phyloP scores from a whole-genome alignment of 805 yeast genomes.

The Cyberlindnera suaveolens region DNA sequence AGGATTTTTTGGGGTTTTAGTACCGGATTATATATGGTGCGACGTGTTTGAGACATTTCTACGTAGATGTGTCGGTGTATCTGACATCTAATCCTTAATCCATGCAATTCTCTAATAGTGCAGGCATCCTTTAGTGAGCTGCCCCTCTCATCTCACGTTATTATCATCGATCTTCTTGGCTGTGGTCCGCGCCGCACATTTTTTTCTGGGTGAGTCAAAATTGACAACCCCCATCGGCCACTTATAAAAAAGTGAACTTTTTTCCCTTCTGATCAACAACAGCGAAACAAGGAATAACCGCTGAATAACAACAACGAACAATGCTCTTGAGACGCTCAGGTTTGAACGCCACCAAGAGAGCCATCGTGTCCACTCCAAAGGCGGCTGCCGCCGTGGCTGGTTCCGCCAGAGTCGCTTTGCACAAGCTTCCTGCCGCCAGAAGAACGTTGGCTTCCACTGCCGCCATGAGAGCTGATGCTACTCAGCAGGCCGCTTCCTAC shows the following conservation, averaged over 20 bases:
- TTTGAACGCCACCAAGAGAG: constrained; percentile 21
- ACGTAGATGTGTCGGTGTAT: background rate
- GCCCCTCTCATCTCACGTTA: too few species aligned
- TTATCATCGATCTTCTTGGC: background rate
- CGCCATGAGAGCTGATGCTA: constrained; percentile 13
- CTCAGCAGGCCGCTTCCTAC: constrained; percentile 30
- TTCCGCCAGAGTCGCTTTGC: constrained; percentile 3
- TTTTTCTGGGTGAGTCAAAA: constrained; percentile 1
- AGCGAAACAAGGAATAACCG: too few species aligned
- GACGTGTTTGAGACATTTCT: background rate
- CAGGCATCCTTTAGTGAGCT: too few species aligned
- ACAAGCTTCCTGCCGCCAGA: constrained; percentile 7
- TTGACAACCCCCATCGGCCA: background rate
- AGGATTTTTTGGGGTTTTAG: background rate
- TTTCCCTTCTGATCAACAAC: too few species aligned
- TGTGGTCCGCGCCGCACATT: background rate
- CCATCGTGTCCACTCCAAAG: constrained; percentile 15
- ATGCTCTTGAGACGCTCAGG: constrained; percentile 25
- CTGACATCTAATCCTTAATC: background rate
- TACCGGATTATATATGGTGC: background rate
- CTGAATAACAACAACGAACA: background rate
- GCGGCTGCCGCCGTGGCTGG: constrained; percentile 5
- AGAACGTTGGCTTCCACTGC: constrained; percentile 14
- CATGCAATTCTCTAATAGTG: too few species aligned
- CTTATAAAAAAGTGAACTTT: too few species aligned